These are phyloP conservation scores for Yamadazyma aaseri DNA, from an alignment of 1,139 yeast genomes.

Conservation along the genomic window DNA sequence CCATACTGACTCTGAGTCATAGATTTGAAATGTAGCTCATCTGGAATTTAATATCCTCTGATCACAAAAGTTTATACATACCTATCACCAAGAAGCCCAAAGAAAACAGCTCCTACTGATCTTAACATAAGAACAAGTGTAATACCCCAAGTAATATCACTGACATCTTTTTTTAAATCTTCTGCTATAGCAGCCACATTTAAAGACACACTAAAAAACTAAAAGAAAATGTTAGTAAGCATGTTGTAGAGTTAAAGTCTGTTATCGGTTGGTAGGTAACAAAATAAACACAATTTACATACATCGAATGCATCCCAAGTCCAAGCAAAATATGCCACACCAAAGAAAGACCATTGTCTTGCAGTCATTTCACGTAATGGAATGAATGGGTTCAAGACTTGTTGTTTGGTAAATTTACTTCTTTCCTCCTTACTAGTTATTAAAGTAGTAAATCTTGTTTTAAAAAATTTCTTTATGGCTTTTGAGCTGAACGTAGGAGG, in stretches of 20 bases:
- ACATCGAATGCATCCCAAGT: constrained; percentile 45
- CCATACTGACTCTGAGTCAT: too few species aligned
- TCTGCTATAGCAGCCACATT: constrained; percentile 32
- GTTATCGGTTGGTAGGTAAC: background rate
- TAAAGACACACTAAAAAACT: constrained; percentile 31
- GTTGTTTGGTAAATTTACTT: constrained; percentile 24
- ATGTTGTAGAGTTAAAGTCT: too few species aligned
- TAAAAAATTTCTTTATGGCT: constrained; percentile 26
- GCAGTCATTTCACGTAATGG: constrained; percentile 28
- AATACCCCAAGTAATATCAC: constrained; percentile 42
- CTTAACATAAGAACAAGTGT: constrained; percentile 47
- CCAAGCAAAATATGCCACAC: constrained; percentile 39
- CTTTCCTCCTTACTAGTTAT: constrained; percentile 31
- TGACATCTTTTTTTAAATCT: constrained; percentile 24
- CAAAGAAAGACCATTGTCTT: constrained; percentile 37
- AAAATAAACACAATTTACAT: background rate
- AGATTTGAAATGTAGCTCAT: too few species aligned
- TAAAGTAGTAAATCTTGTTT: constrained; percentile 31
- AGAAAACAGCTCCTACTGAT: constrained; percentile 40
- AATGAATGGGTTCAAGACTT: constrained; percentile 35
- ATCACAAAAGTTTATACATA: constrained; percentile 8
- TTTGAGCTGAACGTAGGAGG: constrained; percentile 31
- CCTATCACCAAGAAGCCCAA: constrained; percentile 39
- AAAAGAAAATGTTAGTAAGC: background rate
- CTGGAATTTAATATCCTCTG: too few species aligned